phyloP scores from a whole-genome alignment of 352 stramenopile species.

The Pythium phragmiticola region DNA sequence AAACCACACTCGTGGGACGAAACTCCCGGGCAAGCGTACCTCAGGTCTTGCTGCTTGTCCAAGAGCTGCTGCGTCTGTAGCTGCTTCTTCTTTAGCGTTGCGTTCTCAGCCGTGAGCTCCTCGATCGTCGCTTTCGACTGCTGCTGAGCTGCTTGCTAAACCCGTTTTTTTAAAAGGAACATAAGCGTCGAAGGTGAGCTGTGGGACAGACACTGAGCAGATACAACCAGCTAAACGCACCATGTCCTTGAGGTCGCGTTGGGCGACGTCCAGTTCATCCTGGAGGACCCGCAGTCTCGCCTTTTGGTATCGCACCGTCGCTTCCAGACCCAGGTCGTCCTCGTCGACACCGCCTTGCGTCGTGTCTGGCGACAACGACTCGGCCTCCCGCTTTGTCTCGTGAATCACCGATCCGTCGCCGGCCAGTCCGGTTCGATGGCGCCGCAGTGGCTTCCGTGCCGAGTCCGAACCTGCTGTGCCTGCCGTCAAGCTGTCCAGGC shows the following conservation, averaged over 20 bases:
- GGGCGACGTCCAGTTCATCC: constrained; percentile 54
- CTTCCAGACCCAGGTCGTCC: constrained; percentile 53
- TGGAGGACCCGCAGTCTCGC: constrained; percentile 68
- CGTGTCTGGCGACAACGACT: background rate
- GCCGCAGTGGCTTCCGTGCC: constrained; percentile 11
- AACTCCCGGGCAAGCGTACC: constrained; percentile 23
- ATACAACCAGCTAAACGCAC: constrained; percentile 24
- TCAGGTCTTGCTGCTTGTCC: constrained; percentile 77
- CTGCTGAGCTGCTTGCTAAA: constrained; percentile 40
- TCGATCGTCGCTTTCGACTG: constrained; percentile 45
- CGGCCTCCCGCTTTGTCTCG: background rate
- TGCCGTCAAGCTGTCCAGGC: background rate
- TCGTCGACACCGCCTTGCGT: constrained; percentile 10
- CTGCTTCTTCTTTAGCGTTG: constrained; percentile 48
- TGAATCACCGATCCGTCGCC: background rate
- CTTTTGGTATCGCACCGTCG: constrained; percentile 74
- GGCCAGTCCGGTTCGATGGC: constrained; percentile 6
- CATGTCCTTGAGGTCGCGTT: constrained; percentile 41
- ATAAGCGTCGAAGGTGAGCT: background rate
- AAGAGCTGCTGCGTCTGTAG: constrained; percentile 68
- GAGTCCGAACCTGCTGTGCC: background rate
- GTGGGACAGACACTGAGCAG: background rate
- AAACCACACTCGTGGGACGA: background rate
- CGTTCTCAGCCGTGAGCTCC: constrained; percentile 46
- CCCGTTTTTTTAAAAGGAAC: background rate